Base-by-base conservation (phyloP, 2,329 filamentous ascomycete species). In the Paraphaeosphaeria sporulosa region DNA sequence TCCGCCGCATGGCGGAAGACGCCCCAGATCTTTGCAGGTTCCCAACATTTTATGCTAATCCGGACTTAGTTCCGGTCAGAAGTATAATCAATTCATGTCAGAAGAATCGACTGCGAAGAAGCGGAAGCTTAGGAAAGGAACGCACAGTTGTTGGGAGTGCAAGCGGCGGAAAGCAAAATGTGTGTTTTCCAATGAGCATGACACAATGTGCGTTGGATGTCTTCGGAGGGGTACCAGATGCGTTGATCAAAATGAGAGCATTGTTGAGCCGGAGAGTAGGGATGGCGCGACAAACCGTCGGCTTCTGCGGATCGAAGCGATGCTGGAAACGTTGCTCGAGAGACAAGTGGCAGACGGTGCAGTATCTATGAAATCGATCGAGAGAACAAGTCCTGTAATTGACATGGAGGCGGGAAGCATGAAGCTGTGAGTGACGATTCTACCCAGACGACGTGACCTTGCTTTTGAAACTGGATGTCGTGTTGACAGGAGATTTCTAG, bases 81-180 rank as follows among this genome's bases (percentile, higher is more conserved):
- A n/a, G n/a, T n/a, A n/a, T n/a, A n/a, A n/a, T n/a, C n/a, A n/a
- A n/a, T n/a, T n/a, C n/a, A 42, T 23, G 34, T 10, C 19, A 8
- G 47, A 43, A 2, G 36, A 43, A 1, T 42, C 27, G 34, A 10
- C 17, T 30, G 34, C 21, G 1, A 68, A 66, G 25, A 46, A 60
- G 50, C 70, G 74, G 62, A 77, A 72, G 57, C 72, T 78, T 64
- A 67, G 76, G n/a, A 78, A 78, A 59, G 76, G 76, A 12, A 78
- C 76, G 8, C 74, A 74, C 58, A 78, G 72, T 53, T 79, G 76
- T 61, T 79, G 76, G 64, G 76, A 76, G 62, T 78, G 76, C 69
- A 76, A 69, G 59, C 64, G 66, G 40, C 62, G 71, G 25, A 75
- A 74, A 34, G 58, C 70, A 3, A 57, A 63, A n/a, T 74, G 71